A percentile compares a stretch with the other conserved stretches of the same genome.
phyloP scores from a whole-genome alignment of 177 flowering plant genomes.

The Vitis hybrid region DNA sequence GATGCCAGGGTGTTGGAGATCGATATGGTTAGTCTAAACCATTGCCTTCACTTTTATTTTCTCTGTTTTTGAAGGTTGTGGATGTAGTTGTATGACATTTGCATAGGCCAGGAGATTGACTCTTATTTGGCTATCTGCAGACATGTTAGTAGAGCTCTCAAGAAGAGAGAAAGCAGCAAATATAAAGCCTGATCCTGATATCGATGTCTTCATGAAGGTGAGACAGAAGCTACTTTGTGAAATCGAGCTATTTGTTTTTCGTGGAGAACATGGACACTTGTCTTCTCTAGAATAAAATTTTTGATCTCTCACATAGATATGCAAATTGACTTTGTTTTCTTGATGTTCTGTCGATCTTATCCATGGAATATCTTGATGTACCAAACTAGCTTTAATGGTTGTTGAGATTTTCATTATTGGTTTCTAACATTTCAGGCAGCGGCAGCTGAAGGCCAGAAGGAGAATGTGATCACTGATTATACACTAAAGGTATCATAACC shows the following conservation, averaged over 20 bases:
- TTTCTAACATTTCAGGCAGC: slow-evolving; percentile 9
- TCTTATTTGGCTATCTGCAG: slow-evolving; percentile 15
- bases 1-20: slow-evolving; percentile 47
- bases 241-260: too few species aligned
- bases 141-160: slow-evolving; percentile 33
- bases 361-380: too few species aligned
- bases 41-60: slow-evolving; percentile 9
- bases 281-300: too few species aligned
- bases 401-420: too few species aligned
- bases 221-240: background rate
- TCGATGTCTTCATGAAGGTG: slow-evolving; percentile 47
- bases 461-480: slow-evolving; percentile 15
- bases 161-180: slow-evolving; percentile 39
- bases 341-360: background rate
- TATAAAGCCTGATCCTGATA: slow-evolving; percentile 45
- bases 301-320: too few species aligned
- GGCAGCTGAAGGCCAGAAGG: slow-evolving; percentile 17
- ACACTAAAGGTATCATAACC: slow-evolving; percentile 19
- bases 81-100: background rate
- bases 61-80: too few species aligned
- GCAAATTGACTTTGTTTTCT: too few species aligned
- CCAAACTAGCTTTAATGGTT: too few species aligned
- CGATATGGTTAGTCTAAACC: slow-evolving; percentile 33
- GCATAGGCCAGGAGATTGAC: background rate
- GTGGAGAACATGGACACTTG: too few species aligned